Base-by-base conservation (phyloP, 2,329 filamentous ascomycete species). In the Penicillium rolfsii region DNA sequence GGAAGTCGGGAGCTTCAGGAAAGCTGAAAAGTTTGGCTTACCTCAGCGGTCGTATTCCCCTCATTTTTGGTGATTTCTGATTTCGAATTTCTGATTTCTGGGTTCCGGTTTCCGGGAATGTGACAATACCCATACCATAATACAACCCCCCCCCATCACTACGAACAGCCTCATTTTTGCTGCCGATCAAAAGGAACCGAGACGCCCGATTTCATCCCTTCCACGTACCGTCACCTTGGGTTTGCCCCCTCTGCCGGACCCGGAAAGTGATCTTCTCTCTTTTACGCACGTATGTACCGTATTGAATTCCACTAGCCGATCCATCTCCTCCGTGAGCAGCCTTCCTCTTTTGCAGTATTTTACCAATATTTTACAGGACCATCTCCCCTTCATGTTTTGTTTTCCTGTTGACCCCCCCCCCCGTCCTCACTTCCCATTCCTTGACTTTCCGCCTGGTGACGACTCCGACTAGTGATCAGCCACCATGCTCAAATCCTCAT, bases 381-480 rank as follows among this genome's bases (percentile, higher is more conserved):
- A 5, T 28, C 24, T 36, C 49, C 9, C 35, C 53, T 59, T 59
- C 40, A 58, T 54, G 49, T 52, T 63, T 63, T 61, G 62, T 41
- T 57, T 63, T 64, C 57, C 63, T 22, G 43, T 28, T 24, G 41
- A 45, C 19, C 22, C 41, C 22, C n/a, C 11, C 30, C 7, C 22
- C 22, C 24, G 22, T 45, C 41, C 41, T 26, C 38, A 19, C 19
- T 26, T 57, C 55, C 58, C 67, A 73, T 73, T 72, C 70, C 67
- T 69, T 69, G 68, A 55, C 67, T 63, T 68, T 70, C 64, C 60
- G 58, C 61, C 62, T 64, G 63, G 63, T 65, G 63, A 62, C 57
- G 64, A 68, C 61, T 64, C 64, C 61, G 58, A 60, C 60, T 67
- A 68, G 62, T 64, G 69, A 74, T 70, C 70, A 73, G 70, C 71